phyloP scores from a whole-genome alignment of 345 rosid species.

The Heritiera fomes region DNA sequence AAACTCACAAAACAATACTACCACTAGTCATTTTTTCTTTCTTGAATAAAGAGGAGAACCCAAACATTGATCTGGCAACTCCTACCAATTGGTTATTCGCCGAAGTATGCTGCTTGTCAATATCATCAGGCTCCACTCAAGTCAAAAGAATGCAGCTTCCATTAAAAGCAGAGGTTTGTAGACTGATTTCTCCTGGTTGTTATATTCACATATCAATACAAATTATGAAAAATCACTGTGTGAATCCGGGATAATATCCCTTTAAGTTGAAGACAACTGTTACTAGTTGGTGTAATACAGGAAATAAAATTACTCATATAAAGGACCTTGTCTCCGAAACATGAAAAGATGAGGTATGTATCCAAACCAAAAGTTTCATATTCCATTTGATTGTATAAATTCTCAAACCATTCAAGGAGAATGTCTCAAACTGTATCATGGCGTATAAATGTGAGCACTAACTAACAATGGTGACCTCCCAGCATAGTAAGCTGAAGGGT shows the following conservation, averaged over 20 bases:
- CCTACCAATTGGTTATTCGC: neutral
- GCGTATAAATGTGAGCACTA: slow-evolving; percentile 14
- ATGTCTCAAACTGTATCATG: neutral
- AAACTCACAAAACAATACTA: neutral
- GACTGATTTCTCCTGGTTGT: neutral
- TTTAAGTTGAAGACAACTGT: neutral
- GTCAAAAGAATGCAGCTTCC: slow-evolving; percentile 6
- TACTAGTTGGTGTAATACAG: neutral
- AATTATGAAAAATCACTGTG: neutral
- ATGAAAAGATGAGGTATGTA: neutral
- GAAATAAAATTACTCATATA: neutral
- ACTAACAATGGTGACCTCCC: slow-evolving; percentile 8
- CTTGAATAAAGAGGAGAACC: neutral
- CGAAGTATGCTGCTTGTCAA: neutral
- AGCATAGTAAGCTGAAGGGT: slow-evolving; percentile 18
- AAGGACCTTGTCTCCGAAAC: neutral
- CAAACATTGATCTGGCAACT: neutral
- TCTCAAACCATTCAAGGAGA: slow-evolving; percentile 12
- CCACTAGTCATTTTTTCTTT: neutral
- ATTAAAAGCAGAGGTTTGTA: neutral
- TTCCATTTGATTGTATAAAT: neutral
- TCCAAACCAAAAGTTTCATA: neutral
- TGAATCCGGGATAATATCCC: neutral
- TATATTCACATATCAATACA: neutral
- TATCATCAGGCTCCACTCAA: slow-evolving; percentile 8